These are phyloP conservation scores for Aspergillus felis DNA, from an alignment of 2,329 filamentous ascomycete species.

Conservation along the genomic window DNA sequence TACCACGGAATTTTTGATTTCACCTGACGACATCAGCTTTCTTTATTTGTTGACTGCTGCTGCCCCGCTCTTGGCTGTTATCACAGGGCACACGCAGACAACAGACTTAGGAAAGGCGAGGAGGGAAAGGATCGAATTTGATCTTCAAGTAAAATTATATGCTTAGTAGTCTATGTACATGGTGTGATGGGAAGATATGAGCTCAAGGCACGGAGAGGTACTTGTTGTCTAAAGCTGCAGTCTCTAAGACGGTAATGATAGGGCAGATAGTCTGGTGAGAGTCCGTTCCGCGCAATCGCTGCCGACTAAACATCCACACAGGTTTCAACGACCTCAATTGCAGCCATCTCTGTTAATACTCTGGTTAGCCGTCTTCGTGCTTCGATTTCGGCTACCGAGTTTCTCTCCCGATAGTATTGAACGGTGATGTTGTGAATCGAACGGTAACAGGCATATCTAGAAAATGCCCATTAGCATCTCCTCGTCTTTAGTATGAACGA, in stretches of 20 bases:
- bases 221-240: no score
- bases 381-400: conserved; percentile 34
- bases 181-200: no score
- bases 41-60: background rate
- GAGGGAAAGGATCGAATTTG: background rate
- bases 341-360: conserved; percentile 27
- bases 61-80: conserved; percentile 8
- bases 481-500: background rate
- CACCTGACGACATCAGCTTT: conserved; percentile 5
- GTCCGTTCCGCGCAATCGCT: background rate
- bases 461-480: background rate
- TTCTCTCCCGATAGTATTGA: conserved; percentile 37
- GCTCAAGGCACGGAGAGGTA: no score
- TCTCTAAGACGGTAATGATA: background rate
- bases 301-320: background rate
- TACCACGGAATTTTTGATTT: background rate
- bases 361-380: conserved; percentile 34
- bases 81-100: background rate
- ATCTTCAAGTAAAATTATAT: background rate
- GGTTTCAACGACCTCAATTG: conserved; percentile 4
- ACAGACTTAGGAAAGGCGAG: background rate
- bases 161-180: background rate
- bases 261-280: background rate
- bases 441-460: conserved; percentile 39
- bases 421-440: conserved; percentile 33